A percentile compares a stretch with the other conserved stretches of the same genome.
Conservation (phyloP, 2,329 filamentous ascomycete genomes). For the Xylaria sp. region DNA sequence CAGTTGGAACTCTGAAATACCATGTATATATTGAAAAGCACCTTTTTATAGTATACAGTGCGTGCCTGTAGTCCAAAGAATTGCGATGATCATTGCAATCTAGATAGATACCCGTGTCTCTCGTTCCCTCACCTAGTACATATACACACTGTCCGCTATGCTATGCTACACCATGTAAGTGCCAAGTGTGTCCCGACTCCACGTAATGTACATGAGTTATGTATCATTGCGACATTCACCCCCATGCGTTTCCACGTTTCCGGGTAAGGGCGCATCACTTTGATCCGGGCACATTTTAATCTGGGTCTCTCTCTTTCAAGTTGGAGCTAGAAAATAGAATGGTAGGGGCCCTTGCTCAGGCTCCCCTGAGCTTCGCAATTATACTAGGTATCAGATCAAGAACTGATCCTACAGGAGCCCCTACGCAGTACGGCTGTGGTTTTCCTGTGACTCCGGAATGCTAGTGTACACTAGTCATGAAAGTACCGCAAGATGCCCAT, state of each 20-base stretch:
- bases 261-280: conserved; percentile 12
- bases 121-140: background rate
- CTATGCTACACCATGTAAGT: too few species aligned
- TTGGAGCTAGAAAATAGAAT: background rate
- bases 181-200: conserved; percentile 17
- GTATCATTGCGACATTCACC: conserved; percentile 21
- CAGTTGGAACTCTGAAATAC: background rate
- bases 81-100: conserved; percentile 3
- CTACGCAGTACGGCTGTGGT: conserved; percentile 29
- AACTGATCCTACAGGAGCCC: conserved; percentile 30
- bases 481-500: conserved; percentile 21
- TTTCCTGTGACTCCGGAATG: conserved; percentile 12
- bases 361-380: conserved; percentile 25
- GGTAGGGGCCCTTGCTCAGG: conserved; percentile 26
- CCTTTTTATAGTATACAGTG: conserved; percentile 6
- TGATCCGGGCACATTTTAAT: conserved; percentile 6
- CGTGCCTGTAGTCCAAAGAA: background rate
- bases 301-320: conserved; percentile 16
- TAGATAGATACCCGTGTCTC: background rate
- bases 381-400: conserved; percentile 20
- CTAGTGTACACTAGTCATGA: background rate
- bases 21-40: background rate
- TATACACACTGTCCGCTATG: conserved; percentile 10
- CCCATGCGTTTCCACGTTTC: conserved; percentile 2
- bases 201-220: too few species aligned